Evolutionary conservation across 306 rosid genomes (phyloP), one percentile per base, ranked within the genome.

Genomic region (Lupinus albus): DNA sequence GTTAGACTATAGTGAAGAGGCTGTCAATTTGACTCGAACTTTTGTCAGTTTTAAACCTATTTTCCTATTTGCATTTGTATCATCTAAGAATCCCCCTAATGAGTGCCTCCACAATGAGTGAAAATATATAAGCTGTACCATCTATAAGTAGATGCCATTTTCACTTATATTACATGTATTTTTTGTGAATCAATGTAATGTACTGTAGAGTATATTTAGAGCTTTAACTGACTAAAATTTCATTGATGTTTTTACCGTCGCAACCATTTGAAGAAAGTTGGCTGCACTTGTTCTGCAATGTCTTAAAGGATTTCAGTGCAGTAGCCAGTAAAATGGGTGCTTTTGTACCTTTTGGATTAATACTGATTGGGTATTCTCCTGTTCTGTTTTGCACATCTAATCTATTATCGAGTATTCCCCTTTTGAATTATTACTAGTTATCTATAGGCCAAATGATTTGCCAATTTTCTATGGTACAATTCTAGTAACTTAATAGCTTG

Each of bases 11-110:
- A 10, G 49, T 36, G 64, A 36, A 15, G 62, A 39, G 48, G 59
- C 50, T 42, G 12, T 69, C 53, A 35, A 11, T 47, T 35, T 74
- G 59, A 51, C 61, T 56, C 57, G 45, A 57, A 73, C 13, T 14
- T 32, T 58, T 62, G 69, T 64, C 64, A 6, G 33, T 16, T 48
- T 73, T 64, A 44, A 55, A 38, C 25, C 10, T 54, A 38, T 21
- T 6, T 64, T 67, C 15, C 7, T 46, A 11, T 17, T 8, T 30
- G 17, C 36, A 44, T 28, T 25, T 28, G 18, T 64, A 57, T 33
- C 45, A 12, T 64, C 67, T 35, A 73, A 53, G 49, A 64, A 55
- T 13, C 48, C 14, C 25, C 53, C 28, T 53, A 61, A 32, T 11
- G 39, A n/a, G 15, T 68, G 47, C 16, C 35, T 33, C 53, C 51